Evolutionary conservation across 306 rosid genomes (phyloP).

Genomic region (Cucumis sativus): DNA sequence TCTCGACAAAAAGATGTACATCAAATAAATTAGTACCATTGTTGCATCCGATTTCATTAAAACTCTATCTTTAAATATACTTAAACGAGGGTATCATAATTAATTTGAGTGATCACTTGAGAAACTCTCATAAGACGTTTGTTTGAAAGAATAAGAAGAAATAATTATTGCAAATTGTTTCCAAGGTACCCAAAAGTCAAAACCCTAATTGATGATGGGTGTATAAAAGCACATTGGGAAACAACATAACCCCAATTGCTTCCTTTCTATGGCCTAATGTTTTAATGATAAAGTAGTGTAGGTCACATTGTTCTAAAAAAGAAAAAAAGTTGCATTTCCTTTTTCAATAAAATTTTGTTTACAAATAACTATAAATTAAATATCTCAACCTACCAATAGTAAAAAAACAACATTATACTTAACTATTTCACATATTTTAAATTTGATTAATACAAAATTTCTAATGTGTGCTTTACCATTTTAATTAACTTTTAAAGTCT

Average conservation of each 20-base stretch:
- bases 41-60: too few species aligned
- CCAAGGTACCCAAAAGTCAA: not conserved
- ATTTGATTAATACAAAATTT: not conserved
- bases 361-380: not conserved
- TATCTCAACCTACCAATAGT: not conserved
- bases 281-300: not conserved
- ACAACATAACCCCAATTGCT: not conserved
- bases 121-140: too few species aligned
- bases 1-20: too few species aligned
- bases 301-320: not conserved
- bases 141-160: too few species aligned
- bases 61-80: too few species aligned
- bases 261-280: not conserved
- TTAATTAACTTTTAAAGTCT: too few species aligned
- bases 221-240: not conserved
- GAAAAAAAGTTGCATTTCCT: not conserved
- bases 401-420: not conserved
- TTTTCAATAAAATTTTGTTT: not conserved
- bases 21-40: too few species aligned
- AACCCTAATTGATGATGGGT: not conserved
- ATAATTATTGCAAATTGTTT: not conserved
- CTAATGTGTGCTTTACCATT: too few species aligned
- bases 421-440: not conserved
- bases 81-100: too few species aligned
- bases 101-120: too few species aligned